Percentiles rank a stretch among this genome's conserved stretches.
Conservation (phyloP, 805 yeast genomes). For the Tetrapisispora fleetii region DNA sequence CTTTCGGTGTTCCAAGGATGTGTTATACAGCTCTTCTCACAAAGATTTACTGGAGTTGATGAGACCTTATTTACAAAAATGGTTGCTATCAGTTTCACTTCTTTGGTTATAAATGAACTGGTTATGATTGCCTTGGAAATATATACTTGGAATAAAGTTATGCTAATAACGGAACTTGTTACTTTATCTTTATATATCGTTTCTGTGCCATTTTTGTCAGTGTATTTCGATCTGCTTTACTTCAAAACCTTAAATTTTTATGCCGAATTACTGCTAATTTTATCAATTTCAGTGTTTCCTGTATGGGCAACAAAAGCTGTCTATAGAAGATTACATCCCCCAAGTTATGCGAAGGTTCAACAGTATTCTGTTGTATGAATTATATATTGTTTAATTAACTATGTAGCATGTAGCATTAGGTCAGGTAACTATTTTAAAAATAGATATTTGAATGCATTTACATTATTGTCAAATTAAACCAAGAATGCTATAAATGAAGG, state of each 20-base stretch:
- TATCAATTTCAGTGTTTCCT: constrained; percentile 69
- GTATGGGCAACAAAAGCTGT: constrained; percentile 79
- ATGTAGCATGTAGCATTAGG: background rate
- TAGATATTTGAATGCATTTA: background rate
- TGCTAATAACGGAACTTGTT: constrained; percentile 62
- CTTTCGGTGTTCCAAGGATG: constrained; percentile 84
- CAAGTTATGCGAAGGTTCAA: constrained; percentile 94
- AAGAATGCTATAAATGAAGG: too few relatives aligned
- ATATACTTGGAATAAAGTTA: constrained; percentile 78
- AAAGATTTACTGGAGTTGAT: constrained; percentile 59
- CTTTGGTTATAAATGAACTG: constrained; percentile 74
- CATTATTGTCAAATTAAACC: background rate
- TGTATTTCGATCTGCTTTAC: constrained; percentile 69
- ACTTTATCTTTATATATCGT: constrained; percentile 60
- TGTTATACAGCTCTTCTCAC: constrained; percentile 75
- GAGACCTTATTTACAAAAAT: constrained; percentile 47
- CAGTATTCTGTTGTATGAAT: constrained; percentile 37
- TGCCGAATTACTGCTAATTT: constrained; percentile 59
- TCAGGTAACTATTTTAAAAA: too few relatives aligned
- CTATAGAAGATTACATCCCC: constrained; percentile 74
- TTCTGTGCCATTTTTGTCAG: constrained; percentile 74
- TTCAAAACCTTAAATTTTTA: constrained; percentile 47
- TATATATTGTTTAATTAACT: background rate
- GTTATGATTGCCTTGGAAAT: constrained; percentile 90
- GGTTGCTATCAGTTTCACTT: constrained; percentile 83